Conservation (phyloP, 148 eudicot species). For the Camellia japonica region DNA sequence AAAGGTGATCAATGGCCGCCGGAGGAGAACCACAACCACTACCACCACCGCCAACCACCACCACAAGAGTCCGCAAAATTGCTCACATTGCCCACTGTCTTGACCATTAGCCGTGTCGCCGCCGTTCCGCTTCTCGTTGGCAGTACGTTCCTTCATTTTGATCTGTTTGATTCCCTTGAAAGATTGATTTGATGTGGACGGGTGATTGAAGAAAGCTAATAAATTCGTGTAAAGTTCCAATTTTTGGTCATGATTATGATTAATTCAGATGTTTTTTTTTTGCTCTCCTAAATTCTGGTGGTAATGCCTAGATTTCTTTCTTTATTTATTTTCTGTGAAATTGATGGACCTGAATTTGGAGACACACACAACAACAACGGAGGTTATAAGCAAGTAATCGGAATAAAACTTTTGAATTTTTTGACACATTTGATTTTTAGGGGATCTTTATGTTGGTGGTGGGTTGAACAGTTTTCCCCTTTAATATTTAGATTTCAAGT, state of each 20-base stretch:
- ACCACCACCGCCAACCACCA: conserved; percentile 3
- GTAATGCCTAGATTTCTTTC: neutral
- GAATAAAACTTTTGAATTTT: neutral
- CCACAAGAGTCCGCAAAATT: conserved; percentile 38
- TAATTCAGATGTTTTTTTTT: neutral
- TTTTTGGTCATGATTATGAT: neutral
- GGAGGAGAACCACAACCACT: neutral
- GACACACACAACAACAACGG: neutral
- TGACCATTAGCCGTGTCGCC: conserved; percentile 86
- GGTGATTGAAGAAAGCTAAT: neutral
- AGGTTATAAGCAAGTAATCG: neutral
- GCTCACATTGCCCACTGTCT: conserved; percentile 81
- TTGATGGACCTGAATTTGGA: neutral
- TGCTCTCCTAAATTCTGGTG: neutral
- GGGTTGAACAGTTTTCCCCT: neutral
- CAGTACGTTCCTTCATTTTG: conserved; percentile 42
- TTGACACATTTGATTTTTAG: neutral
- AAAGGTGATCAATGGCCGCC: conserved; percentile 8
- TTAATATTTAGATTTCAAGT: neutral
- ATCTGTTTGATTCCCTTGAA: neutral
- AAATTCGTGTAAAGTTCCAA: neutral
- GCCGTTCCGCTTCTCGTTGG: conserved; percentile 72
- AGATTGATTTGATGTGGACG: neutral
- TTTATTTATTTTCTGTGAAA: neutral
- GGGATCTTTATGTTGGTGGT: neutral